Percentiles rank a stretch among this genome's conserved stretches.
Evolutionary conservation across 2,329 filamentous ascomycete genomes (phyloP).

Genomic region (Colletotrichum agaves): DNA sequence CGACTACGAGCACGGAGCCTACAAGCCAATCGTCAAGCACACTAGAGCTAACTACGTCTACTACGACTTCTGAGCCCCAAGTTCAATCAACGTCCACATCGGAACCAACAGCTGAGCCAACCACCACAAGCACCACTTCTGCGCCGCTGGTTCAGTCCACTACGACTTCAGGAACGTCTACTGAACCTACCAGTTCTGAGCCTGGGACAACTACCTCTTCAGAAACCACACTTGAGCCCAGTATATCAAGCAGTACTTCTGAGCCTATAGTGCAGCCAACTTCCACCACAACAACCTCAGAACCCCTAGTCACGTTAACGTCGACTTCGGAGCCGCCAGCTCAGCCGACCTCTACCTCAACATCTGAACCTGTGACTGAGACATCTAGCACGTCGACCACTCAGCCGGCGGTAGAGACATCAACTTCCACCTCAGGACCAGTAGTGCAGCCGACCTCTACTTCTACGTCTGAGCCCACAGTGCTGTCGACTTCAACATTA

Average conservation of each 20-base stretch:
- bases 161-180: too few relatives aligned
- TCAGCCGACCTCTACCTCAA: not conserved
- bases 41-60: not conserved
- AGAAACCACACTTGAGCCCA: too few relatives aligned
- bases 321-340: not conserved
- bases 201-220: too few relatives aligned
- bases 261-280: not conserved
- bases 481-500: not conserved
- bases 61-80: not conserved
- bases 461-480: not conserved
- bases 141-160: too few relatives aligned
- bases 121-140: too few relatives aligned
- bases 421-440: too few relatives aligned
- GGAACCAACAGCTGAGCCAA: not conserved
- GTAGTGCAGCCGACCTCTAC: too few relatives aligned
- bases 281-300: not conserved
- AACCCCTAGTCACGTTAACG: not conserved
- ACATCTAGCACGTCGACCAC: too few relatives aligned
- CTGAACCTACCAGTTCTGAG: too few relatives aligned
- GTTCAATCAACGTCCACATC: not conserved
- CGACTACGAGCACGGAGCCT: not conserved
- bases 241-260: too few relatives aligned
- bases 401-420: too few relatives aligned
- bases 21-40: not conserved
- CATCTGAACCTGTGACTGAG: not conserved